These are phyloP conservation scores for Glycyrrhiza uralensis DNA, from an alignment of 306 rosid genomes.

Conservation along the genomic window DNA sequence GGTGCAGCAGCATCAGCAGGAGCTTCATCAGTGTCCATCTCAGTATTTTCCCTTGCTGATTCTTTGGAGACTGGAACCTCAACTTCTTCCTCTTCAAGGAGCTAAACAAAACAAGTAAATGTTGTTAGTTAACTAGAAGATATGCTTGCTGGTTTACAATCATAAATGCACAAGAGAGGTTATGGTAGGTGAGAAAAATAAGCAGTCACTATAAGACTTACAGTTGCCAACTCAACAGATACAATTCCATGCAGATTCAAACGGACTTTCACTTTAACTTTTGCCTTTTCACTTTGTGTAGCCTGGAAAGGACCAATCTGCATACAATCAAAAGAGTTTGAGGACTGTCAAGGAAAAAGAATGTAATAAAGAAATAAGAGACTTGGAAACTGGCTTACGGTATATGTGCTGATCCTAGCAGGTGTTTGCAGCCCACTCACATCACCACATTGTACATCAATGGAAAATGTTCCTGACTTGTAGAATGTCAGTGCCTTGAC, in stretches of 20 bases:
- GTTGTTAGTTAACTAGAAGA: not conserved
- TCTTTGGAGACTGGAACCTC: constrained; percentile 73
- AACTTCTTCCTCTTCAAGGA: constrained; percentile 83
- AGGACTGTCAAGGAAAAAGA: not conserved
- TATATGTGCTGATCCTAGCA: constrained; percentile 73
- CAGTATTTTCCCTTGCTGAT: constrained; percentile 43
- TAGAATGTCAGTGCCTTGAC: constrained; percentile 78
- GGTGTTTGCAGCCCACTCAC: constrained; percentile 56
- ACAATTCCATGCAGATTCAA: constrained; percentile 83
- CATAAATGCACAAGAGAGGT: not conserved
- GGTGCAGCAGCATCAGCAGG: constrained; percentile 48
- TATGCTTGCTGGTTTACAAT: not conserved
- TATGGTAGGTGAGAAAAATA: not conserved
- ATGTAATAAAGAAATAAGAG: not conserved
- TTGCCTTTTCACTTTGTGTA: constrained; percentile 55
- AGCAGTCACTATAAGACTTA: constrained; percentile 37
- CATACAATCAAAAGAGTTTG: constrained; percentile 14
- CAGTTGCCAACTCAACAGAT: constrained; percentile 67
- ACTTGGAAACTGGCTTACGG: constrained; percentile 41
- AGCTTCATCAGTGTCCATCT: constrained; percentile 75
- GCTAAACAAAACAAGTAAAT: constrained; percentile 36
- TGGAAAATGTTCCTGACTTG: constrained; percentile 72
- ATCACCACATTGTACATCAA: constrained; percentile 71
- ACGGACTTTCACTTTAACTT: constrained; percentile 80
- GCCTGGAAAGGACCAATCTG: constrained; percentile 93